A percentile compares a stretch with the other conserved stretches of the same genome.
These are phyloP conservation scores for Cercospora brassicicola DNA, from an alignment of 2,329 filamentous ascomycete species.

Conservation along the genomic window DNA sequence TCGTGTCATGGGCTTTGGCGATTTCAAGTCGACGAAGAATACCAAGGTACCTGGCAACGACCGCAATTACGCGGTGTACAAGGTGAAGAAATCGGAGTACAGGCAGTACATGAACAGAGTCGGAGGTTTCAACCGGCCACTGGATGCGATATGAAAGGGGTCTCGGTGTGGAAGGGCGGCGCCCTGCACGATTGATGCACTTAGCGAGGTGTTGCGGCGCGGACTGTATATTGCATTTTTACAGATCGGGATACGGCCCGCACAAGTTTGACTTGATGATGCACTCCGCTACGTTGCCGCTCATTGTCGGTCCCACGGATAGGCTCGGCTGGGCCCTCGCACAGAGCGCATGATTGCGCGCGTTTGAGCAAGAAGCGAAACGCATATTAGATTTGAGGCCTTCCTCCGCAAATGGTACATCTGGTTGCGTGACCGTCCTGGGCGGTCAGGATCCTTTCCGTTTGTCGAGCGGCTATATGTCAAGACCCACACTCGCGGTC, in stretches of 20 bases:
- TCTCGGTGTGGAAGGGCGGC: slow-evolving; percentile 26
- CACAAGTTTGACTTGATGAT: neutral
- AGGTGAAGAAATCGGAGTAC: slow-evolving; percentile 93
- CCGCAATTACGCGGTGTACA: slow-evolving; percentile 73
- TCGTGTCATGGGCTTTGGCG: slow-evolving; percentile 85
- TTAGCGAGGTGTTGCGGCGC: slow-evolving; percentile 24
- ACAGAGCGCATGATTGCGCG: slow-evolving; percentile 2
- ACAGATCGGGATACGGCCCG: slow-evolving; percentile 1
- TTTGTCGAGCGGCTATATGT: neutral
- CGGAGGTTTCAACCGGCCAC: slow-evolving; percentile 76
- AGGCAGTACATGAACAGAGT: slow-evolving; percentile 93
- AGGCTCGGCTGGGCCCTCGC: neutral
- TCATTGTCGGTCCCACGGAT: neutral
- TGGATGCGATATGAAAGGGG: slow-evolving; percentile 22
- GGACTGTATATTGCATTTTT: neutral
- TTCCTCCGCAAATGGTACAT: neutral
- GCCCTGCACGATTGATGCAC: slow-evolving; percentile 10
- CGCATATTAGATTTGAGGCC: neutral
- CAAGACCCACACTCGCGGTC: neutral
- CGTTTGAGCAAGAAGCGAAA: slow-evolving; percentile 7
- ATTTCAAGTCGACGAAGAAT: slow-evolving; percentile 82
- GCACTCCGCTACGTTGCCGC: neutral
- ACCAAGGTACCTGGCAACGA: slow-evolving; percentile 85
- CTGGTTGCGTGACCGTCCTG: neutral
- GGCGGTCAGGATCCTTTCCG: neutral